Evolutionary conservation across 768 basidiomycete genomes (phyloP).

Genomic region (Tulasnella sp.): DNA sequence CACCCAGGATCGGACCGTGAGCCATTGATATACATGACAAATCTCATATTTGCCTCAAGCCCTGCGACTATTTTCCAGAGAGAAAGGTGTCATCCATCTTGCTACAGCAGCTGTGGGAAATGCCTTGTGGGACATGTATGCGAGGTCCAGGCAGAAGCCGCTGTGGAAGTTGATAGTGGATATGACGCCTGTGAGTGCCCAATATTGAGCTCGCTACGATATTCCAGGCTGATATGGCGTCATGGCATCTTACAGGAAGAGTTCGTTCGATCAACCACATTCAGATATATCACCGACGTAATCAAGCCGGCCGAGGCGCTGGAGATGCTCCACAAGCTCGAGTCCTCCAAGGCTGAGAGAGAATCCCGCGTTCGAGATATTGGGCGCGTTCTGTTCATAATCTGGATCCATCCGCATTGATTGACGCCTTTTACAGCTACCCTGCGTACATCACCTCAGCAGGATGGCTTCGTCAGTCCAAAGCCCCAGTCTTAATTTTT

Average conservation of each 20-base stretch:
- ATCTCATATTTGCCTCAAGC: neutral
- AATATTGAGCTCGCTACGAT: neutral
- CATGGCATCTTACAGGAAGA: slow-evolving; percentile 15
- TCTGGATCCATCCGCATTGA: too few relatives aligned
- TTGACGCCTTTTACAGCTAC: neutral
- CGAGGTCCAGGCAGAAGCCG: slow-evolving; percentile 17
- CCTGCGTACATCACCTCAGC: slow-evolving; percentile 17
- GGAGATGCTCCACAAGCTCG: slow-evolving; percentile 29
- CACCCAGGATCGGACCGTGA: slow-evolving; percentile 5
- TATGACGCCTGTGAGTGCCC: slow-evolving; percentile 20
- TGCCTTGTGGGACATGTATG: slow-evolving; percentile 21
- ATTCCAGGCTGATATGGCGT: neutral
- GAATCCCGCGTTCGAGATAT: slow-evolving; percentile 28
- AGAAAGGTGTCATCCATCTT: slow-evolving; percentile 21
- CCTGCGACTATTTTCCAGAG: neutral
- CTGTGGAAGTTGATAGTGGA: slow-evolving; percentile 21
- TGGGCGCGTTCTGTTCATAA: slow-evolving; percentile 5
- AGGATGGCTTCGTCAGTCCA: slow-evolving; percentile 13
- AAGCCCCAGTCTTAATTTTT: neutral
- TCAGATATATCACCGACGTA: slow-evolving; percentile 34
- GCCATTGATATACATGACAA: neutral
- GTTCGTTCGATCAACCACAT: slow-evolving; percentile 18
- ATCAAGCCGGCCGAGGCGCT: slow-evolving; percentile 35
- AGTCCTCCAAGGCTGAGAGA: slow-evolving; percentile 30
- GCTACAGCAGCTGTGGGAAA: slow-evolving; percentile 19